Base-by-base conservation (phyloP, 1,284 basidiomycete species). In the Fomitopsis pinicola region DNA sequence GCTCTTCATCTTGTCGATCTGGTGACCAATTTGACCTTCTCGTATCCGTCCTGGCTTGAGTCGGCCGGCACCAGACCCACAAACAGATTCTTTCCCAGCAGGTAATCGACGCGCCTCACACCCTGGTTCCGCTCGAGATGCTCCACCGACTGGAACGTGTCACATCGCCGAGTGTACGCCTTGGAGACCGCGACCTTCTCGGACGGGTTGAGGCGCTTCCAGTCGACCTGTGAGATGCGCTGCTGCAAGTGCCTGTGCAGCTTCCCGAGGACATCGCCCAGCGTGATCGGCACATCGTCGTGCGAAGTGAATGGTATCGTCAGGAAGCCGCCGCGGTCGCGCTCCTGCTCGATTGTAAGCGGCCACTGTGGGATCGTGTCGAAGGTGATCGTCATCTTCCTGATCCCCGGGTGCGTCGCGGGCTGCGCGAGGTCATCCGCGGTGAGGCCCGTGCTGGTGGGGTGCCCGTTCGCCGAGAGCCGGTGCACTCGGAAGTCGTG, bases 331-430 rank as follows among this genome's bases (percentile, higher is more conserved):
- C 67, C 67, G 48, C 68, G 68, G 35, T 66, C 65, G n/a, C 70
- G 67, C 30, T 65, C 64, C 56, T 75, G 80, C 60, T 77, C 71
- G 59, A 91, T 70, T 59, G 81, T 78, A 59, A 89, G 78, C 17
- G 85, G 83, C 88, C 87, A 90, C 36, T 82, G 70, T 0, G 84
- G 83, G 46, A 87, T 75, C 9, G 70, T 65, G 59, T 88, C 84
- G 69, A 82, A 85, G 0, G 79, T 70, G 68, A 91, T 83, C 12
- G 80, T 78, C 67, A 90, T 78, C 44, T 75, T 78, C n/a, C 78
- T 80, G 57, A 85, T 72, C 3, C 80, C 72, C 0, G 88, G 88
- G 66, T 81, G 75, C 17, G 85, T 87, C 28, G 86, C 87, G 12
- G 78, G 75, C 67, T 85, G 76, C 3, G 61, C 63, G 26, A 87